phyloP scores from a whole-genome alignment of 495 filamentous ascomycete genomes.

The Podospora fimiseda region DNA sequence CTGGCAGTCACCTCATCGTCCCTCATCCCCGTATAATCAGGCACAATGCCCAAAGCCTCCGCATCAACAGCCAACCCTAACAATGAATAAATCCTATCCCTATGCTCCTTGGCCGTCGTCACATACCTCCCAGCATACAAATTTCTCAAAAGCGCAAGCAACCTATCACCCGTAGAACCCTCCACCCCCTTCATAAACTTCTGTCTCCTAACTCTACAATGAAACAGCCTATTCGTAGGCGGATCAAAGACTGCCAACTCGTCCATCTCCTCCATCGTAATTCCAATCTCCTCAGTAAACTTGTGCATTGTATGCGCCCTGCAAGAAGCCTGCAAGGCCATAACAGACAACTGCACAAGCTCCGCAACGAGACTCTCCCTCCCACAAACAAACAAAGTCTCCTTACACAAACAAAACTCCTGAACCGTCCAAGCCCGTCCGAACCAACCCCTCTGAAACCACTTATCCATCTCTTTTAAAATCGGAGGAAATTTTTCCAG shows the following conservation, averaged over 20 bases:
- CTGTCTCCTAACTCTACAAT: neutral
- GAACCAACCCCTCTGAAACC: too few relatives aligned
- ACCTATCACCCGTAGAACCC: neutral
- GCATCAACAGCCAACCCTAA: slow-evolving; percentile 13
- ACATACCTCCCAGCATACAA: neutral
- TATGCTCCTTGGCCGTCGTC: neutral
- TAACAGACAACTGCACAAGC: neutral
- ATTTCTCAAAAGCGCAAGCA: slow-evolving; percentile 4
- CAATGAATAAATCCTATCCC: slow-evolving; percentile 13
- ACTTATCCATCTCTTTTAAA: neutral
- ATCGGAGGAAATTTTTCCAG: slow-evolving; percentile 7
- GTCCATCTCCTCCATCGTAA: too few relatives aligned
- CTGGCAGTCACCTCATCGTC: neutral
- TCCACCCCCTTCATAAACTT: neutral
- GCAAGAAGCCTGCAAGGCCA: neutral
- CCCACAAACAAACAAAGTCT: slow-evolving; percentile 22
- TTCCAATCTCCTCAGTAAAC: too few relatives aligned
- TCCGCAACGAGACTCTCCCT: neutral
- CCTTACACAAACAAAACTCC: slow-evolving; percentile 20
- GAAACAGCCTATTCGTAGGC: neutral
- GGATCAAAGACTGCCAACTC: neutral
- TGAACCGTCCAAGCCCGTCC: slow-evolving; percentile 27
- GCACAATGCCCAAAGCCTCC: slow-evolving; percentile 6
- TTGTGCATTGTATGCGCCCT: neutral
- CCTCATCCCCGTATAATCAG: slow-evolving; percentile 4